Evolutionary conservation across 2,329 filamentous ascomycete genomes (phyloP), one percentile per base, ranked within the genome.

Genomic region (Stemphylium lycopersici): DNA sequence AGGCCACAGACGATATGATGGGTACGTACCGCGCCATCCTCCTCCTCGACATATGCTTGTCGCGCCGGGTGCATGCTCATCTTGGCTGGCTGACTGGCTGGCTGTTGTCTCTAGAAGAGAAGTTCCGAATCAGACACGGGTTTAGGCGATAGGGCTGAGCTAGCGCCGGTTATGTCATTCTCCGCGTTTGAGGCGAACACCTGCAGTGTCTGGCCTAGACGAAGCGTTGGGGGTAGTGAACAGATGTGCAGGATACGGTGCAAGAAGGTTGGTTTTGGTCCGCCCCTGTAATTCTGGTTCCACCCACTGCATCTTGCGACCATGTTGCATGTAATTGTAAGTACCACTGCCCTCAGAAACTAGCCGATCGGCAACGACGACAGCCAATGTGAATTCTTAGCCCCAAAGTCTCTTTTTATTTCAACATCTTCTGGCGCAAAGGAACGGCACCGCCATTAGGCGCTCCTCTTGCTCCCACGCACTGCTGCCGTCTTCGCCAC

Each of bases 41-140:
- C 87, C 72, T 97, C 93, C 82, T 98, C 93, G 61, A 98, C 92
- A 77, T 96, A 97, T 37, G 93, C 93, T 77, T 93, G 89, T 63
- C 95, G 86, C 74, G 93, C 87, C 54, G 93, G 93, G 80, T 97
- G 93, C 80, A 96, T 83, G 74, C 78, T 83, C 72, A 76, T 76
- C 16, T 59, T 71, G 67, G 36, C 47, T 46, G 48, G 46, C 43
- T 39, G 44, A 47, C 51, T 26, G 13, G 34, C 26, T 33, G 20
- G 54, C 46, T 40, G 47, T n/a, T n/a, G 56, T 33, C 53, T 45
- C 52, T 62, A 48, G 47, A 50, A 55, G 63, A 62, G 60, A 66
- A 61, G 58, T 62, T 65, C 56, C 41, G 31, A 58, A 47, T 39
- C 43, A 38, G 37, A 29, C 65, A 44, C 61, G 62, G 52, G 29